Percentiles rank a stretch among this genome's conserved stretches.
Conservation (phyloP, 768 basidiomycete genomes). For the Boletus subparvulus region DNA sequence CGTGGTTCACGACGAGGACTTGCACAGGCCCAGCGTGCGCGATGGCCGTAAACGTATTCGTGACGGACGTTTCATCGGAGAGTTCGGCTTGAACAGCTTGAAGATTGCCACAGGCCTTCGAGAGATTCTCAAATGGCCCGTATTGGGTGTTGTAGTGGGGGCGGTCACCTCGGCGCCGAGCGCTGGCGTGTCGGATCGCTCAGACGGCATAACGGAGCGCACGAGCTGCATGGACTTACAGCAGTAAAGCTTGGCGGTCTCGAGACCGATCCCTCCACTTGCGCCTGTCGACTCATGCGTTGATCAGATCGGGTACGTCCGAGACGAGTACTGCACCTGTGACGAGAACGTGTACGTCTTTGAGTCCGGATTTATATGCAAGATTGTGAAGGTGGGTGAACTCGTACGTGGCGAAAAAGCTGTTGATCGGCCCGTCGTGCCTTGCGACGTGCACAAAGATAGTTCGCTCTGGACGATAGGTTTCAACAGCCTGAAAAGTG, state of each 20-base stretch:
- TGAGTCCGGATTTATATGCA: constrained; percentile 34
- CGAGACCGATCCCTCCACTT: constrained; percentile 73
- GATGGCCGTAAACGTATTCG: constrained; percentile 44
- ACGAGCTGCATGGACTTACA: constrained; percentile 34
- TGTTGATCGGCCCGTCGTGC: background rate
- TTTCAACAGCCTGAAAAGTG: constrained; percentile 19
- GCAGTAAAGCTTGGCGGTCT: constrained; percentile 55
- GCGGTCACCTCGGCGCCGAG: constrained; percentile 72
- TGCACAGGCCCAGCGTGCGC: constrained; percentile 49
- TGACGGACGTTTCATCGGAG: constrained; percentile 53
- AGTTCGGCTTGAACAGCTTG: constrained; percentile 57
- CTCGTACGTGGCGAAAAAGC: background rate
- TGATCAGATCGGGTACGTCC: background rate
- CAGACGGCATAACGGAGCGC: background rate
- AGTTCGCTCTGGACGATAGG: constrained; percentile 2
- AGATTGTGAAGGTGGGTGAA: background rate
- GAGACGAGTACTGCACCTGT: constrained; percentile 46
- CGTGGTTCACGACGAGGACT: constrained; percentile 64
- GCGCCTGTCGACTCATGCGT: constrained; percentile 46
- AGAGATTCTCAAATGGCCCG: constrained; percentile 41
- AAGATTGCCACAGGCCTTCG: constrained; percentile 33
- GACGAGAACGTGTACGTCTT: constrained; percentile 63
- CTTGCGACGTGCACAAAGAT: constrained; percentile 7
- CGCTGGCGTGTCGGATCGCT: constrained; percentile 37
- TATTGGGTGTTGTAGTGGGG: constrained; percentile 62